These are phyloP conservation scores for Cyclostephanos tholiformis DNA, from an alignment of 108 stramenopile species.

Conservation along the genomic window DNA sequence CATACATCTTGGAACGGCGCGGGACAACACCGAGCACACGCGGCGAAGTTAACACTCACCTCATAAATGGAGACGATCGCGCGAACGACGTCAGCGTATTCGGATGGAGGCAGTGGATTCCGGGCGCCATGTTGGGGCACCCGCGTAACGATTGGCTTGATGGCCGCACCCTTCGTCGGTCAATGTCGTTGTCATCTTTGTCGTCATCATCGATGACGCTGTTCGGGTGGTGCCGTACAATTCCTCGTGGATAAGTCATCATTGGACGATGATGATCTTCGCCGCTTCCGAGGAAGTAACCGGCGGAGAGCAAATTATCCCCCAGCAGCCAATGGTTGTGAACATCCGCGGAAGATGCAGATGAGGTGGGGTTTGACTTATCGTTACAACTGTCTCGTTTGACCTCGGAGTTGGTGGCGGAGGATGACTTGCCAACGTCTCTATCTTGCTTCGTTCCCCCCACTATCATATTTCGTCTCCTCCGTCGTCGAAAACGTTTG, in stretches of 20 bases:
- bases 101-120: constrained; percentile 46
- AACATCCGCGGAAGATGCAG: background rate
- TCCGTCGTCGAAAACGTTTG: constrained; percentile 2
- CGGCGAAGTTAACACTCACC: background rate
- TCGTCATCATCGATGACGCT: too few species aligned
- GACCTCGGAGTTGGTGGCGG: background rate
- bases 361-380: background rate
- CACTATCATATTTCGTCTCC: background rate
- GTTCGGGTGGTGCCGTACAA: too few species aligned
- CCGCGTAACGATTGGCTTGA: constrained; percentile 12
- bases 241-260: too few species aligned
- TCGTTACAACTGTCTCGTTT: background rate
- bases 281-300: constrained; percentile 35
- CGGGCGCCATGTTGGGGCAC: constrained; percentile 50
- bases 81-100: constrained; percentile 43
- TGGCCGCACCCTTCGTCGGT: background rate
- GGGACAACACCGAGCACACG: too few species aligned
- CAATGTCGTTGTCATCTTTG: background rate
- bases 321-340: constrained; percentile 42
- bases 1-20: too few species aligned
- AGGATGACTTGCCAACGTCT: background rate
- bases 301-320: constrained; percentile 38
- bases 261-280: constrained; percentile 18
- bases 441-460: background rate
- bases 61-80: constrained; percentile 47